Base-by-base conservation (phyloP, 805 yeast species). In the Nakazawaea holstii region DNA sequence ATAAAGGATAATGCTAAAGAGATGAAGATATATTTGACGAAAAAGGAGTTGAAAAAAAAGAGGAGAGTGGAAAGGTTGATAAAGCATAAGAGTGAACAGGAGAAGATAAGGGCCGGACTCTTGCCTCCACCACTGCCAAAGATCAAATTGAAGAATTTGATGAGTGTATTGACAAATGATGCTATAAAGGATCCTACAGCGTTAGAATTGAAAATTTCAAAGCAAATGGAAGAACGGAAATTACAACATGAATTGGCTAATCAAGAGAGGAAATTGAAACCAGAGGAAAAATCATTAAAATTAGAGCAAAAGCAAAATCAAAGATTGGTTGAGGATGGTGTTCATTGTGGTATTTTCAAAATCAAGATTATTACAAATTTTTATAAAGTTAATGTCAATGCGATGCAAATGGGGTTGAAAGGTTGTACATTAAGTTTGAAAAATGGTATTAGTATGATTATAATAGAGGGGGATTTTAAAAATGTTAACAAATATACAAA, bases 91-190 rank as follows among this genome's bases (percentile, higher is more conserved):
- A 94, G 84, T 40, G 73, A 76, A 49, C 96, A 88, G 59, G 92
- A 88, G 54, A 70, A 85, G 40, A 82, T 91, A 24, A 76, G 82
- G 49, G 67, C 87, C 5, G 99, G 99, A 0, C 65, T 91, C 15
- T 87, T 84, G 41, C 85, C 95, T 0, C 84, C 95, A 5, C 96
- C 97, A 0, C 84, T 84, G 6, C 95, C 97, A 2, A 94, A 92
- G 62, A 85, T 94, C 26, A 87, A 85, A 57, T 69, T 89, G 39
- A 79, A 84, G 38, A 94, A 92, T 60, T 73, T 94, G 63, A 87
- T 89, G 90, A 84, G 76, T 55, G 96, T 89, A 0, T 68, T 86
- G 42, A 87, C 97, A 2, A 80, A 87, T 55, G 95, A 87, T 49
- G 88, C 94, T 6, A 84, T 91, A 41, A 72, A 77, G 50, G 96